Conservation (phyloP, 2,329 filamentous ascomycete species). For the Cladophialophora bantiana region DNA sequence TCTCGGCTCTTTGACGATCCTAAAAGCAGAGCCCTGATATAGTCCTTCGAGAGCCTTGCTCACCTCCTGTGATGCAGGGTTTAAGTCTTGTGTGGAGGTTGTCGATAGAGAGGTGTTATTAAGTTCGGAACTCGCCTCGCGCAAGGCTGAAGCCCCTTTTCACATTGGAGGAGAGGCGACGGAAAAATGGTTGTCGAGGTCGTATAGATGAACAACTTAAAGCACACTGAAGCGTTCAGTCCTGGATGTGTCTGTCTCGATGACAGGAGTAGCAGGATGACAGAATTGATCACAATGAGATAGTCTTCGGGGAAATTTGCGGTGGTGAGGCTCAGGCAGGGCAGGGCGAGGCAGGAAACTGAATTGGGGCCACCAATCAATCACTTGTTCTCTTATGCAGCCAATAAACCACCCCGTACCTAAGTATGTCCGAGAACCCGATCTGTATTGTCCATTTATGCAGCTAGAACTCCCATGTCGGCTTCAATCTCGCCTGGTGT, state of each 20-base stretch:
- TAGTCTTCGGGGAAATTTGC: neutral
- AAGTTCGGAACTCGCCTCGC: neutral
- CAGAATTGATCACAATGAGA: neutral
- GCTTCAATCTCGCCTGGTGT: no score
- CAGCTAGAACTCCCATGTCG: no score
- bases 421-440: no score
- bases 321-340: neutral
- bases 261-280: neutral
- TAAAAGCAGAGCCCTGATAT: neutral
- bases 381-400: neutral
- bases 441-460: no score
- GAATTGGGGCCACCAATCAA: constrained; percentile 4
- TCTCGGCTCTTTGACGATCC: neutral
- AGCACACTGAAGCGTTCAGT: neutral
- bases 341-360: neutral
- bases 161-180: neutral
- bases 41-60: neutral
- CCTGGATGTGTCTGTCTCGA: neutral
- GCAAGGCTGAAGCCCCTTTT: constrained; percentile 1
- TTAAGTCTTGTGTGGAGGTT: neutral
- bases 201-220: neutral
- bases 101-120: neutral
- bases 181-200: neutral
- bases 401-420: no score
- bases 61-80: neutral